Conservation (phyloP, 179 eudicot species). For the Spinacia oleracea region DNA sequence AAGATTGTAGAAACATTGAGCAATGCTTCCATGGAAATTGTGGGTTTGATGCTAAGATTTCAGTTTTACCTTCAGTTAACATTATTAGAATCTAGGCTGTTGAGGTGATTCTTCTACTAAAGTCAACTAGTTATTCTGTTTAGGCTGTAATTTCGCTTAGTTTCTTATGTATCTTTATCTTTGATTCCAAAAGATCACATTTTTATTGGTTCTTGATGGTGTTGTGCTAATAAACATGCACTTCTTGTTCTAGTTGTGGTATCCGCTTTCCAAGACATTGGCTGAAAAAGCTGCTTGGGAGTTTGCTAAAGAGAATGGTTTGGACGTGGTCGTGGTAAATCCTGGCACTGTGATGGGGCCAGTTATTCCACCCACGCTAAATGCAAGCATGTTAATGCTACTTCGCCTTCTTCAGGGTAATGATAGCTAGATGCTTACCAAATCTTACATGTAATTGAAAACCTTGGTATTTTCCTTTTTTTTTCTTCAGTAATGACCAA, state of each 20-base stretch:
- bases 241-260: slow-evolving; percentile 64
- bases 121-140: not conserved
- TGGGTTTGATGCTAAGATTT: not conserved
- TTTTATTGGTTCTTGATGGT: not conserved
- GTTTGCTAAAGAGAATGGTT: slow-evolving; percentile 62
- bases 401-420: slow-evolving; percentile 88
- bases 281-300: slow-evolving; percentile 96
- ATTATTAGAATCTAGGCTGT: not conserved
- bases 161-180: not conserved
- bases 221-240: slow-evolving; percentile 3
- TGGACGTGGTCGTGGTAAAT: slow-evolving; percentile 81
- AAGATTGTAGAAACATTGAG: not conserved
- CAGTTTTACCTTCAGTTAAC: not conserved
- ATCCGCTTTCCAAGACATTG: slow-evolving; percentile 75
- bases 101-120: not conserved
- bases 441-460: not conserved
- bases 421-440: not conserved
- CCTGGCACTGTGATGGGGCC: slow-evolving; percentile 94
- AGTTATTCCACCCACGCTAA: slow-evolving; percentile 66
- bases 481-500: not conserved
- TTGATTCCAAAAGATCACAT: not conserved
- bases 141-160: not conserved
- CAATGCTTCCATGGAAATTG: not conserved
- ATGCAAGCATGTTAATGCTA: slow-evolving; percentile 85
- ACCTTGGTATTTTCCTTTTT: not conserved